Conservation (phyloP, 1,284 basidiomycete genomes). For the Trichosporon faecale region DNA sequence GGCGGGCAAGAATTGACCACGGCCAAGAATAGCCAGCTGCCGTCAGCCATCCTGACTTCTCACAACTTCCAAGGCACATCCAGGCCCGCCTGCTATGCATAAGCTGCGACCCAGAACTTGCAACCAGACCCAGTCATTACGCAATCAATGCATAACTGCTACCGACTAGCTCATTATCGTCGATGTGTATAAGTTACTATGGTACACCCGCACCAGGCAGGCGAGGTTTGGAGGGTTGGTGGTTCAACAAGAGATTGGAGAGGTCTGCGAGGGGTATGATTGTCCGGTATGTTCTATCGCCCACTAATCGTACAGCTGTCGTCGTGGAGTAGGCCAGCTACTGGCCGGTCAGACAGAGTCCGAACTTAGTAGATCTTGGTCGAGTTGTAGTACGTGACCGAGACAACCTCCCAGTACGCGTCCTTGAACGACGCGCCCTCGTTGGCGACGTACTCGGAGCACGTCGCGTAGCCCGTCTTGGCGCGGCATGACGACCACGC, state of each 20-base stretch:
- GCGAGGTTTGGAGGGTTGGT: background rate
- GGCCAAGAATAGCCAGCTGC: no score
- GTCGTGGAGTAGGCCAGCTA: conserved; percentile 5
- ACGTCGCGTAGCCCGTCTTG: conserved; percentile 72
- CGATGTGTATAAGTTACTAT: background rate
- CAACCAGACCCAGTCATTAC: background rate
- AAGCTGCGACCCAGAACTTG: no score
- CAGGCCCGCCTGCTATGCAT: background rate
- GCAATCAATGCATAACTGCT: conserved; percentile 7
- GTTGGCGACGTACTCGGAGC: conserved; percentile 68
- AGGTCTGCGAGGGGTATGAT: background rate
- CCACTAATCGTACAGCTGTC: conserved; percentile 9
- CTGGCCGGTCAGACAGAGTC: conserved; percentile 8
- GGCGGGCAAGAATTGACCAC: no score
- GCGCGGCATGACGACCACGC: conserved; percentile 82
- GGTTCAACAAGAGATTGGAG: background rate
- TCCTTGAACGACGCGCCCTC: conserved; percentile 67
- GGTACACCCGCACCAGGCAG: conserved; percentile 7
- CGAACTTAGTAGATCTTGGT: conserved; percentile 12
- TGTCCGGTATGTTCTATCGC: conserved; percentile 1
- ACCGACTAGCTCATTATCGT: conserved; percentile 3
- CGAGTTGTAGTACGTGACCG: conserved; percentile 39
- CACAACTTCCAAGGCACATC: background rate
- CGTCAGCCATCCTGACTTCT: background rate
- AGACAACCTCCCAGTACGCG: conserved; percentile 64